phyloP scores from a whole-genome alignment of 768 basidiomycete genomes.

The Leucosporidium yakuticum region DNA sequence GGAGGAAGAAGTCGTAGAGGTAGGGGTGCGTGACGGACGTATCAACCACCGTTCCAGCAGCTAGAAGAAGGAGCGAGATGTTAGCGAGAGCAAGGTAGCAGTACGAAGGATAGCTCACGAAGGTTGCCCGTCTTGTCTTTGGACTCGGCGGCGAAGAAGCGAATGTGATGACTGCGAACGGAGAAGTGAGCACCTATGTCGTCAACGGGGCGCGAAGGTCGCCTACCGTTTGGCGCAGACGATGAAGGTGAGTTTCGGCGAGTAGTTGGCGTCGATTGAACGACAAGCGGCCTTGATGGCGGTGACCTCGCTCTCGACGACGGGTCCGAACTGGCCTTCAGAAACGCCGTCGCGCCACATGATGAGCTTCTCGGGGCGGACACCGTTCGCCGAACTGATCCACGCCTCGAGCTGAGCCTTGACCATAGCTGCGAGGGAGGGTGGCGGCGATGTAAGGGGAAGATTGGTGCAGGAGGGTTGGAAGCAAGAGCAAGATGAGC shows the following conservation, averaged over 20 bases:
- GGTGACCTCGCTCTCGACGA: conserved; percentile 23
- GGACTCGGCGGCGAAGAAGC: conserved; percentile 20
- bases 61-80: too few relatives aligned
- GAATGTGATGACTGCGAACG: conserved; percentile 16
- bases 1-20: conserved; percentile 11
- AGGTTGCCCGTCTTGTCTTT: conserved; percentile 27
- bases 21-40: conserved; percentile 11
- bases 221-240: conserved; percentile 29
- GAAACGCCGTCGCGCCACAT: conserved; percentile 16
- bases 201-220: not conserved
- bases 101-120: not conserved
- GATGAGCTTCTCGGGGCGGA: conserved; percentile 18
- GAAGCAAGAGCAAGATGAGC: not conserved
- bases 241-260: conserved; percentile 28
- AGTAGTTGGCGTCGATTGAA: conserved; percentile 18
- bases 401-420: conserved; percentile 2
- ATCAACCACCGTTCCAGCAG: conserved; percentile 30
- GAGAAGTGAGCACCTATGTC: not conserved
- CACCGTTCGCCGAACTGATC: not conserved
- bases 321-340: conserved; percentile 24
- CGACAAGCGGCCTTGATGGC: conserved; percentile 23
- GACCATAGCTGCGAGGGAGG: conserved; percentile 7
- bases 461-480: not conserved
- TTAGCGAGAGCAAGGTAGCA: not conserved
- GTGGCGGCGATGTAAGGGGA: not conserved